Percentiles rank a stretch among this genome's conserved stretches.
These are phyloP conservation scores for Plantago lanceolata DNA, from an alignment of 305 asterid species.

Conservation along the genomic window DNA sequence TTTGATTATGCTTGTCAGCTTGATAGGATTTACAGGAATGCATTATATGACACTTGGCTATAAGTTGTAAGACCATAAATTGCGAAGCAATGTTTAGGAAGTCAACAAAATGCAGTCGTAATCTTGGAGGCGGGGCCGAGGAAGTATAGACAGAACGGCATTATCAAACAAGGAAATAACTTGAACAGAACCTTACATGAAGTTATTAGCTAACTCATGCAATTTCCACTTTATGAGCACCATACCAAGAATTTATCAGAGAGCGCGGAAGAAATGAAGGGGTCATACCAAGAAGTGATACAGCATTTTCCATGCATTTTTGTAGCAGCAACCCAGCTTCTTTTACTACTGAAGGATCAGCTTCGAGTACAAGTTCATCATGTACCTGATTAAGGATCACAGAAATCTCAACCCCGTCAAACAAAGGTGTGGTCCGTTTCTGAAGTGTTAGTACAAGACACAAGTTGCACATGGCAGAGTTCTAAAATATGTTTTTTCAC, in stretches of 20 bases:
- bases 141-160: constrained; percentile 7
- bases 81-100: not conserved
- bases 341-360: constrained; percentile 67
- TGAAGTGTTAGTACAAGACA: not conserved
- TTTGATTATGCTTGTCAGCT: no score
- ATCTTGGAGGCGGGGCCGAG: constrained; percentile 1
- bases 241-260: constrained; percentile 50
- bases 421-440: constrained; percentile 5
- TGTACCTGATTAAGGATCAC: constrained; percentile 53
- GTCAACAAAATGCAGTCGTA: constrained; percentile 2
- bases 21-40: no score
- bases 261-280: not conserved
- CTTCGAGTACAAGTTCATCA: constrained; percentile 88
- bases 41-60: not conserved
- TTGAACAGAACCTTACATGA: not conserved
- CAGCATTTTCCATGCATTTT: constrained; percentile 84
- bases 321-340: constrained; percentile 74
- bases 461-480: not conserved
- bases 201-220: constrained; percentile 6
- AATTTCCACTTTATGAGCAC: constrained; percentile 19
- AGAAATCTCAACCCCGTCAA: not conserved
- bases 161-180: not conserved
- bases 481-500: not conserved
- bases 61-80: not conserved
- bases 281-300: constrained; percentile 70